phyloP scores from a whole-genome alignment of 805 yeast genomes.

The Babjeviella inositovora region DNA sequence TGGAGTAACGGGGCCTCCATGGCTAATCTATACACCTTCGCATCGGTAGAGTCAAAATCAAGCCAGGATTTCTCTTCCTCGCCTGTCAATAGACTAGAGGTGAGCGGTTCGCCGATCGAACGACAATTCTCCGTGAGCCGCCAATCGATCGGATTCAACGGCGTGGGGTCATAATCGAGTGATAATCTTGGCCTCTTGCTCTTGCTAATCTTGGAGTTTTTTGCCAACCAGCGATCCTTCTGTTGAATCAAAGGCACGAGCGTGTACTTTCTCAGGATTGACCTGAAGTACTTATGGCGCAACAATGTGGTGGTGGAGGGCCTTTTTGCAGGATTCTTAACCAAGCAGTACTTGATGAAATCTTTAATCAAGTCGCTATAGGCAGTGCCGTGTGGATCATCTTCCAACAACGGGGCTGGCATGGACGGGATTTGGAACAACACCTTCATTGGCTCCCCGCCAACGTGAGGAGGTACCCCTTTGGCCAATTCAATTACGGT shows the following conservation, averaged over 20 bases:
- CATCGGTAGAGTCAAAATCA: slow-evolving; percentile 9
- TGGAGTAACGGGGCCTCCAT: too few species aligned
- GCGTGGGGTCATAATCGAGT: slow-evolving; percentile 7
- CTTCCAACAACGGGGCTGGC: slow-evolving; percentile 43
- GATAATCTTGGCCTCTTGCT: slow-evolving; percentile 19
- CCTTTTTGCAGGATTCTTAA: slow-evolving; percentile 48
- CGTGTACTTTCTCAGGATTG: slow-evolving; percentile 11
- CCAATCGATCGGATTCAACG: neutral
- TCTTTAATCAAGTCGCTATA: slow-evolving; percentile 18
- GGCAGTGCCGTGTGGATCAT: slow-evolving; percentile 22
- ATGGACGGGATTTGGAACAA: slow-evolving; percentile 52
- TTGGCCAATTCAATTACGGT: slow-evolving; percentile 74
- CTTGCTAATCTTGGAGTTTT: slow-evolving; percentile 8
- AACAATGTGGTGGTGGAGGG: slow-evolving; percentile 45
- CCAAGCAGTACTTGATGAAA: slow-evolving; percentile 51
- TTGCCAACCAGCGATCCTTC: slow-evolving; percentile 17
- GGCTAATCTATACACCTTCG: slow-evolving; percentile 2
- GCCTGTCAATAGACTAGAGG: slow-evolving; percentile 6
- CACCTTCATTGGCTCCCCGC: slow-evolving; percentile 63
- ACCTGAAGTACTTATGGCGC: slow-evolving; percentile 31
- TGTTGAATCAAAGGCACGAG: slow-evolving; percentile 17
- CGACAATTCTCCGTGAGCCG: neutral
- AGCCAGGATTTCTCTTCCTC: slow-evolving; percentile 6
- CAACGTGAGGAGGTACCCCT: slow-evolving; percentile 70
- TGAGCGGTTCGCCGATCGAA: neutral